These are phyloP conservation scores for Ramalina peruviana DNA, from an alignment of 495 filamentous ascomycete species.

Conservation along the genomic window DNA sequence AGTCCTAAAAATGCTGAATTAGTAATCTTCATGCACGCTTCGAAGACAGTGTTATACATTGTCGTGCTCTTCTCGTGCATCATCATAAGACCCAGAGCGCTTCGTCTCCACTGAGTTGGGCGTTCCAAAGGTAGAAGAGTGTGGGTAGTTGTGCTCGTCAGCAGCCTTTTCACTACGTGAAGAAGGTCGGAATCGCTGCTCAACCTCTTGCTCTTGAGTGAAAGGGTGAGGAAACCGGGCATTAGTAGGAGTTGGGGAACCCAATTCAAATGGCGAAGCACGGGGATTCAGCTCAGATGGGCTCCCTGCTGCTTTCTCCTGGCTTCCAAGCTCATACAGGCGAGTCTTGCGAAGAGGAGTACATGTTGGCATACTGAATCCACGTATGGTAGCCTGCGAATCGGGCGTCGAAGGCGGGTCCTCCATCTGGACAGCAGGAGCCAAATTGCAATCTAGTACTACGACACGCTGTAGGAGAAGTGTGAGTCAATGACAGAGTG, in stretches of 20 bases:
- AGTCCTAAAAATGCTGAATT: too few relatives aligned
- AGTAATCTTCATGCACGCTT: too few relatives aligned
- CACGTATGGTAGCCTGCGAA: background rate
- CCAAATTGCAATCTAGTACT: too few relatives aligned
- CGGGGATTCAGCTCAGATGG: background rate
- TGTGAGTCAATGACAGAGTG: too few relatives aligned
- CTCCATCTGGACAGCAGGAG: too few relatives aligned
- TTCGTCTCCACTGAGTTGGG: background rate
- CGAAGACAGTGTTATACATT: too few relatives aligned
- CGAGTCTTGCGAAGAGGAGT: background rate
- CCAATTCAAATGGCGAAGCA: background rate
- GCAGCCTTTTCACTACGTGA: background rate
- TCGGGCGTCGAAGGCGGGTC: background rate
- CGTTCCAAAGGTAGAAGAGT: background rate
- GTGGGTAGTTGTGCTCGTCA: background rate
- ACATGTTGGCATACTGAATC: background rate
- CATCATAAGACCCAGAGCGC: too few relatives aligned
- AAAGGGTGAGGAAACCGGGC: background rate
- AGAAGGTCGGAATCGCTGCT: background rate
- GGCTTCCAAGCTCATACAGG: conserved; percentile 1
- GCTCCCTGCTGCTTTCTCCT: background rate
- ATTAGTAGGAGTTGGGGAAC: background rate
- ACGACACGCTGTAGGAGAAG: too few relatives aligned
- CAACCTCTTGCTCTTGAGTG: background rate
- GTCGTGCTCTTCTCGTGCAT: too few relatives aligned